Evolutionary conservation across 2,329 filamentous ascomycete genomes (phyloP).

Genomic region (Sarocladium brachiariae): DNA sequence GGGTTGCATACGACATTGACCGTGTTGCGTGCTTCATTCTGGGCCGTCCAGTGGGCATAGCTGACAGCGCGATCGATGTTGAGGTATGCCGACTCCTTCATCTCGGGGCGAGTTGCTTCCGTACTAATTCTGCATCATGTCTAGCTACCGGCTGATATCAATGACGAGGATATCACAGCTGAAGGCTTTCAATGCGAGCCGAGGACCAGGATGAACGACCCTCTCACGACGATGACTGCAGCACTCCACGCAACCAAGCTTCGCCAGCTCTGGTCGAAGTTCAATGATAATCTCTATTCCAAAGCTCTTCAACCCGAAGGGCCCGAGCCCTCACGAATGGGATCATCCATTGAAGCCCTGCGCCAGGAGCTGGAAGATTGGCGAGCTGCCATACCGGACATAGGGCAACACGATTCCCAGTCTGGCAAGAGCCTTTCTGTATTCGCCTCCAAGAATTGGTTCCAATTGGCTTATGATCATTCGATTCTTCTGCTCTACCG

Average conservation of each 20-base stretch:
- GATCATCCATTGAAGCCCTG: slow-evolving; percentile 15
- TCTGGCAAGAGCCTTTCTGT: slow-evolving; percentile 18
- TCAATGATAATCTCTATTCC: slow-evolving; percentile 20
- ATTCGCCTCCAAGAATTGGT: slow-evolving; percentile 31
- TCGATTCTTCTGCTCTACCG: slow-evolving; percentile 32
- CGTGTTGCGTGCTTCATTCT: slow-evolving; percentile 23
- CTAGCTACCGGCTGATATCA: slow-evolving; percentile 9
- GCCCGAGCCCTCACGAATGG: slow-evolving; percentile 2
- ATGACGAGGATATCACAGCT: slow-evolving; percentile 4
- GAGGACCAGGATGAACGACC: not conserved
- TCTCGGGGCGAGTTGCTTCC: no score
- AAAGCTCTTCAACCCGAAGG: not conserved
- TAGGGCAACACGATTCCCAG: not conserved
- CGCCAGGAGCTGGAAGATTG: slow-evolving; percentile 21
- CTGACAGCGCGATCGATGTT: slow-evolving; percentile 8
- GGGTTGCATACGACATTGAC: slow-evolving; percentile 27
- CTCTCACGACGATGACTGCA: slow-evolving; percentile 22
- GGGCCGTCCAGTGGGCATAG: slow-evolving; percentile 14
- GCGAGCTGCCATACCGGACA: slow-evolving; percentile 17
- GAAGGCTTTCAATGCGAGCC: slow-evolving; percentile 4
- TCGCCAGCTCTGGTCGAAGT: slow-evolving; percentile 23
- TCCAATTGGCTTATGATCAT: slow-evolving; percentile 30
- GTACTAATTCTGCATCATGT: not conserved
- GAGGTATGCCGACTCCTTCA: not conserved
- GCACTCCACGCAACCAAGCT: slow-evolving; percentile 24